These are phyloP conservation scores for Fusarium papillatum DNA, from an alignment of 2,329 filamentous ascomycete species.

Conservation along the genomic window DNA sequence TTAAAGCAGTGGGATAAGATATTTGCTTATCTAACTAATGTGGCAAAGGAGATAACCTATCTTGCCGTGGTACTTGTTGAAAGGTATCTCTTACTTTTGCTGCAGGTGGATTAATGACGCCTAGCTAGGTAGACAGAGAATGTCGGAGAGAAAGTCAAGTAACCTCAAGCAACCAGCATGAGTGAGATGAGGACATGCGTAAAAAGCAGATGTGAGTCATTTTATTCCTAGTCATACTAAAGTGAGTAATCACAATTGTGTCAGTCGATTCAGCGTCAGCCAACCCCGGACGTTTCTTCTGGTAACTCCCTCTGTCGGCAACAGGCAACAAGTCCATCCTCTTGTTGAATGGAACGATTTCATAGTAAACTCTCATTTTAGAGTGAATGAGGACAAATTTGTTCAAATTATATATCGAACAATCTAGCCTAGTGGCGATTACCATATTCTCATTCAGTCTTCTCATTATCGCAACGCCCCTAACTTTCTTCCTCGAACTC, in stretches of 20 bases:
- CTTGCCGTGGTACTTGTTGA: too few species aligned
- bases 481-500: background rate
- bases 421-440: background rate
- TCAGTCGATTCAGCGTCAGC: background rate
- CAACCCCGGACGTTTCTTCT: too few species aligned
- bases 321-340: too few species aligned
- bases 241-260: background rate
- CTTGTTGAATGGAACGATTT: too few species aligned
- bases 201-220: background rate
- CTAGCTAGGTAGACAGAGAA: background rate
- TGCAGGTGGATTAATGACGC: too few species aligned
- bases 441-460: background rate
- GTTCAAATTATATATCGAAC: too few species aligned
- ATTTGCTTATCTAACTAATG: background rate
- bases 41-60: too few species aligned
- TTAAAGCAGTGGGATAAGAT: background rate
- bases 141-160: background rate
- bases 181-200: background rate
- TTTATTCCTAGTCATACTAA: background rate
- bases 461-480: background rate
- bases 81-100: too few species aligned
- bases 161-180: background rate
- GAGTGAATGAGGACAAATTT: too few species aligned
- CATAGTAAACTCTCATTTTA: too few species aligned
- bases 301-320: too few species aligned